Conservation (phyloP, 177 flowering plant species). For the Vitis hybrid region DNA sequence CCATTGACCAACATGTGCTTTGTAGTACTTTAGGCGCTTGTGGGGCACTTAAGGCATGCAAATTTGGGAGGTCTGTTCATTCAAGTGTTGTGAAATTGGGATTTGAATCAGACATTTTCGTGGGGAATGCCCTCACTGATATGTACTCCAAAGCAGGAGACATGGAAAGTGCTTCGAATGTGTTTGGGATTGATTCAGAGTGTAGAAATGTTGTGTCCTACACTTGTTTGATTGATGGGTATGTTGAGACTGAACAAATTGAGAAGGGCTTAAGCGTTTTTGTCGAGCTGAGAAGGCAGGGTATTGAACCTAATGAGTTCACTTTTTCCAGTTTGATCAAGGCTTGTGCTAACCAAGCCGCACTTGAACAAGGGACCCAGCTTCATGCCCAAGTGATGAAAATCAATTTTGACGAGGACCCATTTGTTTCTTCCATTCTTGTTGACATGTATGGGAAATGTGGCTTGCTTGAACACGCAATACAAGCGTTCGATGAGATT, state of each 20-base stretch:
- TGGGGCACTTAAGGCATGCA: conserved; percentile 27
- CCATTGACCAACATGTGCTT: conserved; percentile 36
- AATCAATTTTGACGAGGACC: conserved; percentile 27
- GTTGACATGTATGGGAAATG: conserved; percentile 62
- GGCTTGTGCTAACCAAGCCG: conserved; percentile 50
- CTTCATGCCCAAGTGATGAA: conserved; percentile 54
- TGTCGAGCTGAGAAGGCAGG: conserved; percentile 29
- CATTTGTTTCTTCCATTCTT: conserved; percentile 39
- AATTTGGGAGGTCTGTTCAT: conserved; percentile 44
- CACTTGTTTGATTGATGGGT: conserved; percentile 52
- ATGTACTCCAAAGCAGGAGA: conserved; percentile 51
- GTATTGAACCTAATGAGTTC: conserved; percentile 48
- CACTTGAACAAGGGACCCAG: conserved; percentile 44
- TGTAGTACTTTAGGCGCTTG: conserved; percentile 43
- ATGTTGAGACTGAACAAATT: conserved; percentile 37
- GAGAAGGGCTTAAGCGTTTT: conserved; percentile 34
- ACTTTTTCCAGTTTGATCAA: conserved; percentile 59
- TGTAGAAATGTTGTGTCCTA: conserved; percentile 40
- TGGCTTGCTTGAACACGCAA: conserved; percentile 40
- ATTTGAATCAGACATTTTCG: conserved; percentile 27
- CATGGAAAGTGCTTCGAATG: conserved; percentile 41
- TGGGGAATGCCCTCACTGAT: conserved; percentile 52
- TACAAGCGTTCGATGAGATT: conserved; percentile 30
- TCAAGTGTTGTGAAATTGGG: conserved; percentile 38
- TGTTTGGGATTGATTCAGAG: conserved; percentile 28